Base-by-base conservation (phyloP, 163 green algal species). In the Trebouxia gelatinosa region DNA sequence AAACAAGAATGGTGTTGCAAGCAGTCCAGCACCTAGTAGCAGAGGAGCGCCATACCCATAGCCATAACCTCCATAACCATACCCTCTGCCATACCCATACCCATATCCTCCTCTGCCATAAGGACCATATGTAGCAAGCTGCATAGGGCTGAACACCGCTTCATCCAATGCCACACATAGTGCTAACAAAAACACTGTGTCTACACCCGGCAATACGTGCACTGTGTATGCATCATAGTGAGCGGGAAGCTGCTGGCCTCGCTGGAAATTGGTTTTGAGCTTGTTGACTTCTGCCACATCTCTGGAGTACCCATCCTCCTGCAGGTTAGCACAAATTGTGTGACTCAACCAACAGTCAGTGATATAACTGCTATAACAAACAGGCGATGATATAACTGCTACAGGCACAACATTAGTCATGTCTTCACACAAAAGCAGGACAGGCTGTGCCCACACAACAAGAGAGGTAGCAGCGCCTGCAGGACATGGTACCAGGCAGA, bases 21-120 rank as follows among this genome's bases (percentile, higher is more conserved):
- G 35, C 37, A 72, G 17, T 21, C 64, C 35, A 51, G 64, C 64
- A 72, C 35, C 61, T 17, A 70, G 32, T 34, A 70, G 40, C 61
- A 70, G n/a, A n/a, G 61, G 61, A 70, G 61, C 61, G 29, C 61
- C 35, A 72, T 46, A 70, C 19, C 35, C 64, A 54, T 51, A 51
- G 4, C 64, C 64, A 72, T 72, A 72, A 1, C 64, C 64, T 17
- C 64, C 64, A 72, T 72, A 51, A 23, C 64, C 64, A 50, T 72
- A 51, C 11, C 11, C 13, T 13, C 43, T 23, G 11, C 13, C 9
- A 9, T 13, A 9, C 11, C 43, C 43, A 54, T 54, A 23, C 43
- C 43, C 43, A 13, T 9, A 23, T 54, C 11, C 13, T 23, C 43
- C 43, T n/a, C 61, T 19, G 11, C 17, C 50, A 23, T 72, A 72